A percentile compares a stretch with the other conserved stretches of the same genome.
Evolutionary conservation across 345 rosid species (phyloP).

Genomic region (Draba incana): DNA sequence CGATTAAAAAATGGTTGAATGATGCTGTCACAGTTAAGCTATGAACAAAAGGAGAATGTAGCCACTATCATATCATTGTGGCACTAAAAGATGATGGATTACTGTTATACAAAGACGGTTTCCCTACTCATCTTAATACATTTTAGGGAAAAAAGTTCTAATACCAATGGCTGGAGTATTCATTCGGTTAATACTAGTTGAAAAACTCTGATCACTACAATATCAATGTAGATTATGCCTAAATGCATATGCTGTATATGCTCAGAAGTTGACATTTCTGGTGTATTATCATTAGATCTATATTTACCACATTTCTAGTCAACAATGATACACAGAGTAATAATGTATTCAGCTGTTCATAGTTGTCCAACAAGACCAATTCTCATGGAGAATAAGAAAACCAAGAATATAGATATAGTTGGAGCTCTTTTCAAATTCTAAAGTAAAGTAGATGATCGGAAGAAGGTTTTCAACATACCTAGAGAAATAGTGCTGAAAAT

Average conservation of each 20-base stretch:
- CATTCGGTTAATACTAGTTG: neutral
- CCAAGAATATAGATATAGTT: conserved; percentile 4
- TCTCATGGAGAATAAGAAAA: conserved; percentile 21
- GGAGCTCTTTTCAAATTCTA: conserved; percentile 13
- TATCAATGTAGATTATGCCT: conserved; percentile 3
- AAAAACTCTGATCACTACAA: conserved; percentile 20
- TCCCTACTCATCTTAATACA: conserved; percentile 16
- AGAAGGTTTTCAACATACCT: conserved; percentile 51
- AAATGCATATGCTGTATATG: conserved; percentile 9
- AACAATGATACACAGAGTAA: conserved; percentile 13
- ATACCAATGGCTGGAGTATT: conserved; percentile 10
- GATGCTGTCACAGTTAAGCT: no score
- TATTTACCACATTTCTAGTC: neutral
- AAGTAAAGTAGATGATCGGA: conserved; percentile 12
- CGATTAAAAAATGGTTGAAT: no score
- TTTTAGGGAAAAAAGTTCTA: neutral
- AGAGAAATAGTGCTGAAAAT: conserved; percentile 77
- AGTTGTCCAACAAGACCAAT: conserved; percentile 10
- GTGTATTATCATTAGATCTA: neutral
- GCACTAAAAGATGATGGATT: neutral
- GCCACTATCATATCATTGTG: conserved; percentile 1
- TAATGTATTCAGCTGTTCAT: conserved; percentile 4
- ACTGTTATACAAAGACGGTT: neutral
- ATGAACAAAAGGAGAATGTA: no score
- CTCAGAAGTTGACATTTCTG: neutral